Base-by-base conservation (phyloP, 139 green algal genomes). In the Volvox reticuliferus region DNA sequence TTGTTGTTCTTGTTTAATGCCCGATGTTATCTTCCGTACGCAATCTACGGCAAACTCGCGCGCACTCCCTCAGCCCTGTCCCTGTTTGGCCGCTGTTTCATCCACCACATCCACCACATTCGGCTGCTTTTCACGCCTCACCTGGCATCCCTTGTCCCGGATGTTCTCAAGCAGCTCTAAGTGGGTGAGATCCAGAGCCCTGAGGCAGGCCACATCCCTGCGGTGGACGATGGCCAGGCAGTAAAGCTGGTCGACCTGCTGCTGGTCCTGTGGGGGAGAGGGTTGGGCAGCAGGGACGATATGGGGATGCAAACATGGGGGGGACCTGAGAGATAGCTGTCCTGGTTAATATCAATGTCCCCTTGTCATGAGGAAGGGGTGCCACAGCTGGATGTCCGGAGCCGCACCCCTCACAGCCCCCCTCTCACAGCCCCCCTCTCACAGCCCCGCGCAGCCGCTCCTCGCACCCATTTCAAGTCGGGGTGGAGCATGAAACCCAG, bases 401-500 rank as follows among this genome's bases (percentile, higher is more conserved):
- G 44, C 5, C 44, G 9, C 44, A 55, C 44, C 44, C 44, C 44
- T 55, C 44, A 5, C 9, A 55, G 44, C 44, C 5, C 44, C 9
- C 44, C 44, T 55, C 9, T 9, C 44, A 55, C 9, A 14, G 44
- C 44, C 44, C 44, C 44, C 44, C 44, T 55, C 44, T 55, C 44
- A 55, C 44, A 55, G 44, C 44, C 9, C 44, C 44, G 5, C 44
- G 44, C 44, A 55, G 44, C 44, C 44, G 9, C 44, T 55, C 36
- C 21, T 71, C 92, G 86, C 76, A 95, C 94, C 93, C 94, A 95
- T 73, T 96, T 96, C 22, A 96, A 82, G 79, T 97, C 95, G 0
- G 94, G 94, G 32, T 96, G 94, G 68, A 97, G 90, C 90, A 96
- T 94, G 89, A 97, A 97, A 19, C 95, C 95, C 2, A 17, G 85